A percentile compares a stretch with the other conserved stretches of the same genome.
Conservation (phyloP, 2,329 filamentous ascomycete species). For the Gnomoniopsis sp. region DNA sequence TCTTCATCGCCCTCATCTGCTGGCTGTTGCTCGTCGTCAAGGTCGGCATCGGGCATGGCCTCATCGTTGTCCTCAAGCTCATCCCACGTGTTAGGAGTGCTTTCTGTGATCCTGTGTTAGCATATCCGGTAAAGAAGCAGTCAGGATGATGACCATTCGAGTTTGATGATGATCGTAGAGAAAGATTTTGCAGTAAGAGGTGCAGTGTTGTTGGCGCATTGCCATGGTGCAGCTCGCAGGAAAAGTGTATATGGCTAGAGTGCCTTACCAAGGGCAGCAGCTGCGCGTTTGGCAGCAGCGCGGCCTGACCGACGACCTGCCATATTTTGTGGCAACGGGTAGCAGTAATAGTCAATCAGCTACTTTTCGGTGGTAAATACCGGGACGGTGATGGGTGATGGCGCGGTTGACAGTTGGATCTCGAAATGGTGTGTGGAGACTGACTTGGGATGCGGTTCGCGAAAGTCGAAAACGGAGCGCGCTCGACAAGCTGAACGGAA, state of each 20-base stretch:
- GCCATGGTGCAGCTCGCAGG: background rate
- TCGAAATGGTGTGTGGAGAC: background rate
- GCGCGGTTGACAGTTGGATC: background rate
- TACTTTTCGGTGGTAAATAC: background rate
- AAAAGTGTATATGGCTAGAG: slow-evolving; percentile 1
- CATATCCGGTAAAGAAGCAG: background rate
- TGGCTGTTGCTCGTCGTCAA: slow-evolving; percentile 32
- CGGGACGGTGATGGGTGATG: background rate
- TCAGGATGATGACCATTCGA: background rate
- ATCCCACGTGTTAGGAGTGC: slow-evolving; percentile 41
- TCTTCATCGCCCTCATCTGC: slow-evolving; percentile 27
- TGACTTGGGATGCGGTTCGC: background rate
- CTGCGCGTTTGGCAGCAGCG: slow-evolving; percentile 41
- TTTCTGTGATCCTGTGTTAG: slow-evolving; percentile 34
- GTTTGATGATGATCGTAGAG: background rate
- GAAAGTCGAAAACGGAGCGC: background rate
- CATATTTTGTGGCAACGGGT: background rate
- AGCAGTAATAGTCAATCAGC: background rate
- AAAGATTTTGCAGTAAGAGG: background rate
- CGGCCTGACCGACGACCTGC: slow-evolving; percentile 39
- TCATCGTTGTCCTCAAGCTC: slow-evolving; percentile 45
- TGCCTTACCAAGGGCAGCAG: slow-evolving; percentile 38
- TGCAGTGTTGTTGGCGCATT: background rate
- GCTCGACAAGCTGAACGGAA: too few species aligned
- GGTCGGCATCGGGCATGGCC: slow-evolving; percentile 40